phyloP scores from a whole-genome alignment of 2,329 filamentous ascomycete genomes.

The Penicillium sp. region DNA sequence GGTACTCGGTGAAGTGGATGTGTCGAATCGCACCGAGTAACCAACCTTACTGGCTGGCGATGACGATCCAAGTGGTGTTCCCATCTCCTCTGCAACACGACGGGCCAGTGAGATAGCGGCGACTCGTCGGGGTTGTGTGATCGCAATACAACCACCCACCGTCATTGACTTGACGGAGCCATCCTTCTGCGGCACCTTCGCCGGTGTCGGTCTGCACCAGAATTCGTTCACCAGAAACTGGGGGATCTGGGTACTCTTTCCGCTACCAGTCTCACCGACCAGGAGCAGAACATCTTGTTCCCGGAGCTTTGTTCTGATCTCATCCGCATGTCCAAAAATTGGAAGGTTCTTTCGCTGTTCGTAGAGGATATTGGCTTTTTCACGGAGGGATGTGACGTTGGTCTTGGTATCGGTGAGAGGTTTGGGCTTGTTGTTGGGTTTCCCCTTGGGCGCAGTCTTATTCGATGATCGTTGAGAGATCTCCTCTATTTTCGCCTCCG shows the following conservation, averaged over 20 bases:
- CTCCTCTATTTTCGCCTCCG: background rate
- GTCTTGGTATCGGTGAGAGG: slow-evolving; percentile 21
- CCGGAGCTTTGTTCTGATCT: slow-evolving; percentile 65
- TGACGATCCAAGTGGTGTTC: slow-evolving; percentile 59
- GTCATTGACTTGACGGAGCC: slow-evolving; percentile 43
- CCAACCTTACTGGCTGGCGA: slow-evolving; percentile 69
- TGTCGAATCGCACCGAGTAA: slow-evolving; percentile 94
- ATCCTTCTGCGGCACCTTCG: slow-evolving; percentile 44
- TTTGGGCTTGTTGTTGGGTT: slow-evolving; percentile 16
- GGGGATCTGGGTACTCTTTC: slow-evolving; percentile 94
- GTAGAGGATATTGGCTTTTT: slow-evolving; percentile 50
- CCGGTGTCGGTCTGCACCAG: slow-evolving; percentile 69
- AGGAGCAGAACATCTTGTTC: slow-evolving; percentile 75
- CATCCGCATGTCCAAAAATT: slow-evolving; percentile 71
- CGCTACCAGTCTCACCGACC: slow-evolving; percentile 91
- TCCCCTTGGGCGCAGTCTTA: slow-evolving; percentile 6
- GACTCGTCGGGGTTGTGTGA: slow-evolving; percentile 91
- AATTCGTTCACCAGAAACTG: slow-evolving; percentile 79
- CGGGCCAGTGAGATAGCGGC: slow-evolving; percentile 88
- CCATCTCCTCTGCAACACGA: slow-evolving; percentile 82
- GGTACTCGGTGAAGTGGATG: slow-evolving; percentile 75
- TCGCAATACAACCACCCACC: slow-evolving; percentile 80
- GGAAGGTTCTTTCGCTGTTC: slow-evolving; percentile 67
- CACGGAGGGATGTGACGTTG: slow-evolving; percentile 36
- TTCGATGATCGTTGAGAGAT: background rate